Base-by-base conservation (phyloP, 2,329 filamentous ascomycete species). In the Microthyrium microscopicum region DNA sequence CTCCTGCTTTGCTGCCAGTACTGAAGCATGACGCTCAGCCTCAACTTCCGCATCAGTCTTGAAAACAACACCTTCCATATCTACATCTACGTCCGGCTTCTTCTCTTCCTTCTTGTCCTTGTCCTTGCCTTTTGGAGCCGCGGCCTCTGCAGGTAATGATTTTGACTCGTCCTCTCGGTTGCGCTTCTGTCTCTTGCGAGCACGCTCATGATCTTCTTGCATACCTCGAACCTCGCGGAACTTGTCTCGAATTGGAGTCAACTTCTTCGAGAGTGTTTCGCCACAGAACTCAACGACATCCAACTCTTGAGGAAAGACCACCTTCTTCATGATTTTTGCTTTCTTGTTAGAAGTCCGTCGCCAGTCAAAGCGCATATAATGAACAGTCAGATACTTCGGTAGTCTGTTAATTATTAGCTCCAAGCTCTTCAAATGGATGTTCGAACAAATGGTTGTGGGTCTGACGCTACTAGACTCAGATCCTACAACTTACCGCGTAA, bases 361-460 rank as follows among this genome's bases (percentile, higher is more conserved):
- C 89, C 89, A 98, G 62, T 87, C 94, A 61, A 98, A 98, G 42
- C 89, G 82, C 36, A 98, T 81, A 53, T 98, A 93, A 56, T 98
- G 89, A 4, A 98, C 82, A 0, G 89, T 89, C 28, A 98, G 68
- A 53, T 98, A 94, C 55, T 93, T 92, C 13, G 89, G 89, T 31
- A 94, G 64, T n/a, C n/a, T n/a, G 15, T 87, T 77, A n/a, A n/a
- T n/a, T n/a, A n/a, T n/a, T n/a, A n/a, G n/a, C n/a, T n/a, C n/a
- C n/a, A n/a, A n/a, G n/a, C n/a, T n/a, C n/a, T n/a, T n/a, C n/a
- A n/a, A n/a, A n/a, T n/a, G n/a, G n/a, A n/a, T n/a, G n/a, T n/a
- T n/a, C n/a, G n/a, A n/a, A n/a, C n/a, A n/a, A n/a, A n/a, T n/a
- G n/a, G n/a, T n/a, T n/a, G n/a, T n/a, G n/a, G n/a, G n/a, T n/a